Percentiles rank a stretch among this genome's conserved stretches.
Conservation (phyloP, 495 filamentous ascomycete species). For the Pyronema omphalodes region DNA sequence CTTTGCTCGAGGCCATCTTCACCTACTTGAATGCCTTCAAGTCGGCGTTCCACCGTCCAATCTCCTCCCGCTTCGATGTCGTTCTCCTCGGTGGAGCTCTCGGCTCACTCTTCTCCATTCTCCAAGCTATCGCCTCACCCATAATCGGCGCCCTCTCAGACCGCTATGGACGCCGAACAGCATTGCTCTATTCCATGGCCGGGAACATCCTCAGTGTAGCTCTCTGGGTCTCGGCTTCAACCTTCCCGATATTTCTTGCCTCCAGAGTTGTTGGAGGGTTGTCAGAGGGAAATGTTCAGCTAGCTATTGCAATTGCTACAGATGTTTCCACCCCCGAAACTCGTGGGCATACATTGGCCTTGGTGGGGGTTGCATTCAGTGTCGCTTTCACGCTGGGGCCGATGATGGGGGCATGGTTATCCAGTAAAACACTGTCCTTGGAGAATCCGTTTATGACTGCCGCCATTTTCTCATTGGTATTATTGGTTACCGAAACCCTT, state of each 20-base stretch:
- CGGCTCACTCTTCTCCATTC: slow-evolving; percentile 79
- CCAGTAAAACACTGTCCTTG: slow-evolving; percentile 51
- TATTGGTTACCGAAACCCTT: slow-evolving; percentile 69
- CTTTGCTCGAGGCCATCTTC: slow-evolving; percentile 61
- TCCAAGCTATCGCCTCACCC: slow-evolving; percentile 84
- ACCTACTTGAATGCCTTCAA: slow-evolving; percentile 86
- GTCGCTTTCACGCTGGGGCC: slow-evolving; percentile 95
- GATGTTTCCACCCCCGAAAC: slow-evolving; percentile 74
- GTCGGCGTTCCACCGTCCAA: slow-evolving; percentile 75
- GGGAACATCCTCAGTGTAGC: slow-evolving; percentile 85
- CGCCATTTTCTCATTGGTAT: slow-evolving; percentile 59
- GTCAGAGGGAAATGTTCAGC: slow-evolving; percentile 91
- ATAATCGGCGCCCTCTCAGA: slow-evolving; percentile 81
- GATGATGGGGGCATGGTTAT: slow-evolving; percentile 69
- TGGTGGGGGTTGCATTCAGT: slow-evolving; percentile 90
- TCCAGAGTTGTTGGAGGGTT: slow-evolving; percentile 81
- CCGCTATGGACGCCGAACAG: slow-evolving; percentile 68
- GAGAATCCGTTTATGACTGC: slow-evolving; percentile 81
- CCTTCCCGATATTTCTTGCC: slow-evolving; percentile 89
- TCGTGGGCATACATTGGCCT: slow-evolving; percentile 78
- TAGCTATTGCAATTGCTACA: slow-evolving; percentile 90
- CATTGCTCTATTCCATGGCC: slow-evolving; percentile 81
- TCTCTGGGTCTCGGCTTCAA: slow-evolving; percentile 79
- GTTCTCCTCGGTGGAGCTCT: slow-evolving; percentile 89
- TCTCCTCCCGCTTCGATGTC: slow-evolving; percentile 91